Conservation (phyloP, 2,329 filamentous ascomycete species). For the Exophiala sideris region DNA sequence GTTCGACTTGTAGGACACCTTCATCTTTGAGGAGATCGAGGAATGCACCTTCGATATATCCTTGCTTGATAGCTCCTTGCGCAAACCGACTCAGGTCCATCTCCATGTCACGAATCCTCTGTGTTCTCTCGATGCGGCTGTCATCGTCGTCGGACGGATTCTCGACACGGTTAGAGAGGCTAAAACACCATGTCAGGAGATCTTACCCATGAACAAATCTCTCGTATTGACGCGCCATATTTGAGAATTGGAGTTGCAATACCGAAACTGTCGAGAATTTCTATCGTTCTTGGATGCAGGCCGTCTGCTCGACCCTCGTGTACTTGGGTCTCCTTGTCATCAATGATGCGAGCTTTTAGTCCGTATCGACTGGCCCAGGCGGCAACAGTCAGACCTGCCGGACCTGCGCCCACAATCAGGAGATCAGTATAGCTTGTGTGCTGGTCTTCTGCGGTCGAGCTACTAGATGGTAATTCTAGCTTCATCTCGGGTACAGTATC, state of each 20-base stretch:
- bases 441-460: too few relatives aligned
- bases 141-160: slow-evolving; percentile 42
- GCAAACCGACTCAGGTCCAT: slow-evolving; percentile 61
- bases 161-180: slow-evolving; percentile 55
- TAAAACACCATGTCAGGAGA: background rate
- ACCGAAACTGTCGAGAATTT: slow-evolving; percentile 69
- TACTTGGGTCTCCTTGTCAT: slow-evolving; percentile 38
- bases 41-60: slow-evolving; percentile 65
- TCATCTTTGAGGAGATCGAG: slow-evolving; percentile 51
- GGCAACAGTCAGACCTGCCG: slow-evolving; percentile 46
- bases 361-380: slow-evolving; percentile 49
- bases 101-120: slow-evolving; percentile 62
- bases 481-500: too few relatives aligned
- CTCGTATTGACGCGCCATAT: slow-evolving; percentile 66
- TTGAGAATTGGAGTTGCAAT: slow-evolving; percentile 60
- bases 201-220: slow-evolving; percentile 54
- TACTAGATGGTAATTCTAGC: too few relatives aligned
- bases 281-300: slow-evolving; percentile 62
- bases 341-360: slow-evolving; percentile 48
- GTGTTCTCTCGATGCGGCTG: slow-evolving; percentile 55
- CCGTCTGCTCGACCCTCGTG: slow-evolving; percentile 47
- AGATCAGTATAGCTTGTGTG: slow-evolving; percentile 21
- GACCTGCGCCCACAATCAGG: slow-evolving; percentile 50
- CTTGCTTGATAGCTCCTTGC: slow-evolving; percentile 67
- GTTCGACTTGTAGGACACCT: slow-evolving; percentile 53